Base-by-base conservation (phyloP, 2,329 filamentous ascomycete species). In the Stromatinia cepivora region DNA sequence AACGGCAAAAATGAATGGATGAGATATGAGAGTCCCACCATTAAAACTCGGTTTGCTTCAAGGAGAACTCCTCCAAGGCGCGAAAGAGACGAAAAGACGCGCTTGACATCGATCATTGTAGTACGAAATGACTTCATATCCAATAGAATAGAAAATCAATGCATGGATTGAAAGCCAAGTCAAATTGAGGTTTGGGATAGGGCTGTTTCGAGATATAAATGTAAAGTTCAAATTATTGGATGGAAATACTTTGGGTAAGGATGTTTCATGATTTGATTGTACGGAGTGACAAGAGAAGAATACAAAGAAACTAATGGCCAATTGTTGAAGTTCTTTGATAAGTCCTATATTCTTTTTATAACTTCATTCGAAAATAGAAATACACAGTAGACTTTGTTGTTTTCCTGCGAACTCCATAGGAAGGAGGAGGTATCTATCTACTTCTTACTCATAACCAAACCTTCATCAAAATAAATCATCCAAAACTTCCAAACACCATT, bases 1-100 rank as follows among this genome's bases (percentile, higher is more conserved):
- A 73, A 71, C 68, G 67, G 7, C 66, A 63, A 59, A 72, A 70
- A 73, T 67, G 61, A 76, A 69, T 75, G 73, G 74, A 73, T 69
- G 67, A 71, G 70, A 66, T 69, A 53, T 20, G 36, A 17, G 31
- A 25, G 65, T 67, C 20, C 46, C 56, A 61, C 46, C 46, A 66
- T 54, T 70, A 63, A 36, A 59, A 67, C 68, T 56, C 34, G 45
- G 1, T 11, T 46, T 48, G 63, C 62, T 66, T 68, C 54, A 67
- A 59, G 66, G 52, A 62, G 50, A 46, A 66, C 42, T 50, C 28
- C 42, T 54, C 66, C 34, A n/a, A 13, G 63, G 70, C 50, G 67
- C 57, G 59, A 42, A 68, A 39, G 58, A 48, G 68, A 61, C 67
- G 71, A 59, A 45, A 67, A 62, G 45, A 61, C 25, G 54, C 42